Evolutionary conservation across 441 rosid species (phyloP).

Genomic region (Mallotus japonicus): DNA sequence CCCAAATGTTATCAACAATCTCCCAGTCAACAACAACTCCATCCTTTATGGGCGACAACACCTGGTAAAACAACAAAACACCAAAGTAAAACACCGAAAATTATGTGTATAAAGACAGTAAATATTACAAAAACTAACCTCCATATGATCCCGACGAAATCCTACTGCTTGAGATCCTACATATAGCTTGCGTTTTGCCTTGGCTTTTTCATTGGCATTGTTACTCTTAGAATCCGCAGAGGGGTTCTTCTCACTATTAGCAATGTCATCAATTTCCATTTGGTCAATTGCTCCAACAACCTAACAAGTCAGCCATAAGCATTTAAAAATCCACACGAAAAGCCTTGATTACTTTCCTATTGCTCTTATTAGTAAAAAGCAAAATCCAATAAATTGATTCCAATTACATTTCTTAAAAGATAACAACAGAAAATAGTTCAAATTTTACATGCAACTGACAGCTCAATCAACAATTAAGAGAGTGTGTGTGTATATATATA

Average conservation of each 20-base stretch:
- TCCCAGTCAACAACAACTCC: slow-evolving; percentile 98
- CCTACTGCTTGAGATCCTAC: slow-evolving; percentile 92
- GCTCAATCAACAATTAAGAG: no score
- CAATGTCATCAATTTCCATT: slow-evolving; percentile 80
- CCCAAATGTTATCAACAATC: slow-evolving; percentile 94
- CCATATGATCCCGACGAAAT: slow-evolving; percentile 92
- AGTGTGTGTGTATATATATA: no score
- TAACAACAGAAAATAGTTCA: slow-evolving; percentile 1
- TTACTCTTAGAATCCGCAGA: slow-evolving; percentile 50
- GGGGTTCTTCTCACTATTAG: slow-evolving; percentile 46
- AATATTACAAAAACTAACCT: slow-evolving; percentile 45
- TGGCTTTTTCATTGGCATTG: slow-evolving; percentile 46
- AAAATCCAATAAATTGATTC: background rate
- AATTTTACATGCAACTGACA: background rate
- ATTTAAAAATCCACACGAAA: slow-evolving; percentile 1
- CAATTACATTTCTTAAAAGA: background rate
- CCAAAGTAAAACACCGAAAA: slow-evolving; percentile 14
- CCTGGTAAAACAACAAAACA: slow-evolving; percentile 39
- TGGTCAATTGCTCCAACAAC: slow-evolving; percentile 91
- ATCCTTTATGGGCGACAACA: slow-evolving; percentile 81
- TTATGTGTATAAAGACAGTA: background rate
- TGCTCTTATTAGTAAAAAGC: background rate
- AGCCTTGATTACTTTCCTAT: background rate
- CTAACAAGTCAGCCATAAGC: slow-evolving; percentile 33
- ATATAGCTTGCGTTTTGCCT: slow-evolving; percentile 68